A percentile compares a stretch with the other conserved stretches of the same genome.
phyloP scores from a whole-genome alignment of 169 alveolate species.

The Plasmodium cynomolgi region DNA sequence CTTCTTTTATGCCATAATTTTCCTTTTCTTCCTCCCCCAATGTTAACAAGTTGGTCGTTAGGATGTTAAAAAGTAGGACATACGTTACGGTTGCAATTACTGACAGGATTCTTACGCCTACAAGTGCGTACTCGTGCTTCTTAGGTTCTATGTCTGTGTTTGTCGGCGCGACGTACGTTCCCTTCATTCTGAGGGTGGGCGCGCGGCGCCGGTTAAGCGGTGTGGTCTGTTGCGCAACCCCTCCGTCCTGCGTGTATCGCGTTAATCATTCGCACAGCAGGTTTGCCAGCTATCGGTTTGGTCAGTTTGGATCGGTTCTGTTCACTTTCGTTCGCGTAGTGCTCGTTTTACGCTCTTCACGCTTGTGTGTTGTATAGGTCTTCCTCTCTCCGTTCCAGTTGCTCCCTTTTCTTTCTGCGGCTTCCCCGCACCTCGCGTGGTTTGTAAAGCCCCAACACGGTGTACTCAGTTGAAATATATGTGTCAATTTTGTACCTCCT shows the following conservation, averaged over 20 bases:
- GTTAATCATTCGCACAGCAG: neutral
- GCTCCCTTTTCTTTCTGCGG: neutral
- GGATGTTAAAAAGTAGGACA: slow-evolving; percentile 15
- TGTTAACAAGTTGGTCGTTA: neutral
- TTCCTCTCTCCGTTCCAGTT: neutral
- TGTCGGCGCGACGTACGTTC: neutral
- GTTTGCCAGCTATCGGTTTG: neutral
- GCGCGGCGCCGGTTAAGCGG: neutral
- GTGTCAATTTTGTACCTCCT: neutral
- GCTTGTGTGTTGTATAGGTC: neutral
- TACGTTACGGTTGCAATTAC: slow-evolving; percentile 18
- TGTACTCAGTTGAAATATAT: neutral
- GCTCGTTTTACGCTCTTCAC: neutral
- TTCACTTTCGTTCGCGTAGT: neutral
- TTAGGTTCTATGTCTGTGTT: neutral
- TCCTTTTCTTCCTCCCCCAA: slow-evolving; percentile 12
- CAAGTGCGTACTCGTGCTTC: neutral
- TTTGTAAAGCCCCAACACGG: neutral
- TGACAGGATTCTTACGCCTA: slow-evolving; percentile 19
- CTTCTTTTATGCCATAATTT: neutral
- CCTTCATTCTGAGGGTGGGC: slow-evolving; percentile 12
- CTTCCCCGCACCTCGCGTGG: neutral
- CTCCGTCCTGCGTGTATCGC: neutral
- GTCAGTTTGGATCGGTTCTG: neutral
- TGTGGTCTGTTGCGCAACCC: neutral